Base-by-base conservation (phyloP, 73 alveolate species). In the Paramecium sonneborni region DNA sequence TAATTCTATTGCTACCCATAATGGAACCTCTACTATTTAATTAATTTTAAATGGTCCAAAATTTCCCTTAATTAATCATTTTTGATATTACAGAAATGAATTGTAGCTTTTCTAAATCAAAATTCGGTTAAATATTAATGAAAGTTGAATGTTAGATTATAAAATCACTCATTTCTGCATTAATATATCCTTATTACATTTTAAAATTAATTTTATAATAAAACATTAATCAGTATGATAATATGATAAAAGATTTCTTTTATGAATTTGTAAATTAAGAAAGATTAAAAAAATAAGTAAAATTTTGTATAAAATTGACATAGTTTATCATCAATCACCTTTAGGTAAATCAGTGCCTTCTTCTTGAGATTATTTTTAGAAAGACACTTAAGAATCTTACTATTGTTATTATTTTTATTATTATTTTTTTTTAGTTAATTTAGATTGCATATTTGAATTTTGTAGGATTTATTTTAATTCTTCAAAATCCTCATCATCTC, bases 1-100 rank as follows among this genome's bases (percentile, higher is more conserved):
- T 20, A 96, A 79, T 28, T 95, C 89, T 82, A 96, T 85, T 20
- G 97, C 98, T 11, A 96, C 94, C 97, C 98, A 96, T 5, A 96
- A 35, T 21, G 98, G 98, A n/a, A 96, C 98, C 52, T 90, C 84
- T 15, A 93, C 35, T 11, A 15, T 15, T 35, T 88, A 37, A 43
- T 88, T 88, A 24, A 82, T 76, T 55, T 69, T 88, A n/a, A 88
- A 88, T 9, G 93, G 93, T 30, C 93, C 93, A 69, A 68, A 88
- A 37, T 67, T 41, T 10, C 93, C 93, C 91, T 86, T 20, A 57
- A 57, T 57, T 57, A 56, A 34, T 74, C 32, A 39, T 28, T 34
- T 21, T 34, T 10, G 37, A 28, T 28, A 28, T 28, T 34, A 74
- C 87, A 74, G 90, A 79, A 43, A 79, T 79, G 18, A 79, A 79